Evolutionary conservation across 306 rosid species (phyloP).

Genomic region (Acacia melanoxylon): DNA sequence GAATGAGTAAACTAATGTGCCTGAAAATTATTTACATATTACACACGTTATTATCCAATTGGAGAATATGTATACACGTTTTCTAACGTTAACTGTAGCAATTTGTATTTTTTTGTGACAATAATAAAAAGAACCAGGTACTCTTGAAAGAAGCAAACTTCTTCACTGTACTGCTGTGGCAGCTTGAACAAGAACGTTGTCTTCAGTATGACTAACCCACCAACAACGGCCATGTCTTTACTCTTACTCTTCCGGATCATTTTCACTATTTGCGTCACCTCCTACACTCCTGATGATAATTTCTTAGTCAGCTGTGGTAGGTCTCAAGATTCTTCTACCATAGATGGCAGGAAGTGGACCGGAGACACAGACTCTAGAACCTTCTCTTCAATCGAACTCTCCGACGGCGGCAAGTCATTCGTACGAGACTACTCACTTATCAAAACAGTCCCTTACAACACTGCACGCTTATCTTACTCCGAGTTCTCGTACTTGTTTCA

Average conservation of each 20-base stretch:
- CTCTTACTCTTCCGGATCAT: background rate
- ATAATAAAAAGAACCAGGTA: too few relatives aligned
- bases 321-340: background rate
- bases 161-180: too few relatives aligned
- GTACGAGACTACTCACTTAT: background rate
- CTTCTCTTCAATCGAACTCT: background rate
- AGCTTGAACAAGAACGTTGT: too few relatives aligned
- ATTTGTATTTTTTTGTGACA: too few relatives aligned
- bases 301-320: background rate
- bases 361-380: background rate
- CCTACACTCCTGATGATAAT: background rate
- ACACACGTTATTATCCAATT: background rate
- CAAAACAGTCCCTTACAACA: background rate
- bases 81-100: too few relatives aligned
- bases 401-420: background rate
- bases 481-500: constrained; percentile 23
- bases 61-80: too few relatives aligned
- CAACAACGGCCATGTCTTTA: background rate
- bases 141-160: too few relatives aligned
- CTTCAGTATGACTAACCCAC: too few relatives aligned
- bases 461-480: constrained; percentile 1
- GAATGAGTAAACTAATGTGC: background rate
- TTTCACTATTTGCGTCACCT: background rate
- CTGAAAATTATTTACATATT: background rate
- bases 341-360: background rate